A percentile compares a stretch with the other conserved stretches of the same genome.
phyloP scores from a whole-genome alignment of 768 basidiomycete species.

The Pseudohyphozyma bogoriensis region DNA sequence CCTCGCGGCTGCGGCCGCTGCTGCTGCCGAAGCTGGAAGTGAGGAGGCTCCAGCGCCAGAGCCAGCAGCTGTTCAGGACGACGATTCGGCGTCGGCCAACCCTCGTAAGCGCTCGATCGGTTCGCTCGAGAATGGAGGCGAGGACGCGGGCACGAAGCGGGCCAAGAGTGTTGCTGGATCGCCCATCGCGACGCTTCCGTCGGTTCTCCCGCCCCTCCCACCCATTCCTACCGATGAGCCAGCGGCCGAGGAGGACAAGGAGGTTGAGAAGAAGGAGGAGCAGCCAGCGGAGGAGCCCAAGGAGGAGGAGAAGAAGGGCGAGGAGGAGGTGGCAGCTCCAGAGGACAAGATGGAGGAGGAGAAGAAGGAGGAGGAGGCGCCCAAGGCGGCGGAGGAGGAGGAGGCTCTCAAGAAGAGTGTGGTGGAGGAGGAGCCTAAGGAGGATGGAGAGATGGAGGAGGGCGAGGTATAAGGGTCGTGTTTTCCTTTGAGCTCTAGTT shows the following conservation, averaged over 20 bases:
- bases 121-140: constrained; percentile 1
- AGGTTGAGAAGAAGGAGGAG: neutral
- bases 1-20: neutral
- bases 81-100: constrained; percentile 1
- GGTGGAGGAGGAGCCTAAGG: neutral
- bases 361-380: neutral
- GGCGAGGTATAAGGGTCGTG: neutral
- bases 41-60: neutral
- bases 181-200: neutral
- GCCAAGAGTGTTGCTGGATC: neutral
- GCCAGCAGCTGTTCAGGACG: too few species aligned
- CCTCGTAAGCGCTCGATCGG: constrained; percentile 20
- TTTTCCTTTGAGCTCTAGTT: neutral
- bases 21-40: neutral
- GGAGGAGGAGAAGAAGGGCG: neutral
- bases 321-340: neutral
- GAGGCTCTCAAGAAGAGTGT: neutral
- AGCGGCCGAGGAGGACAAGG: neutral
- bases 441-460: neutral
- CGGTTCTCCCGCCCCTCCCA: too few species aligned
- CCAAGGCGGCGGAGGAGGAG: constrained; percentile 2
- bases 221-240: too few species aligned
- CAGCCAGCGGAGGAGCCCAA: neutral
- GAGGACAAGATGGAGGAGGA: neutral
- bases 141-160: constrained; percentile 1